Conservation (phyloP, 2,329 filamentous ascomycete species). For the Sclerotinia minor region DNA sequence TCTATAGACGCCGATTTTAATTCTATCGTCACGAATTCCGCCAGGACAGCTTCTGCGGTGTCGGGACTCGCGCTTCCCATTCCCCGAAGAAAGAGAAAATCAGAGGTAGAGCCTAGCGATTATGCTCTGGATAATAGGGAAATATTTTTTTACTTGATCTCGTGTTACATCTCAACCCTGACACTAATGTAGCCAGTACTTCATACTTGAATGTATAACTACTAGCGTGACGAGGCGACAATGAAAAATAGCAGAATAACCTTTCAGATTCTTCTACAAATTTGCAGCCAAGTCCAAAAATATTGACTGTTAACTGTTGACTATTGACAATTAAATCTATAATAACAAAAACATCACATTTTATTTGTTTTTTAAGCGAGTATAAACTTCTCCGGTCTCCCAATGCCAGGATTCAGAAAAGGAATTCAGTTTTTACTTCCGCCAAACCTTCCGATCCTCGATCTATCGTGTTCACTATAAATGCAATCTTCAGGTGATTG, state of each 20-base stretch:
- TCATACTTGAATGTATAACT: not conserved
- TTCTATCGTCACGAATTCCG: not conserved
- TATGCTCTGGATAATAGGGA: not conserved
- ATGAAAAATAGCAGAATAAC: not conserved
- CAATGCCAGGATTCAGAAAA: constrained; percentile 1
- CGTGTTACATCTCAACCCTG: not conserved
- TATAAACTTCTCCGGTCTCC: not conserved
- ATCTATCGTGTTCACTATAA: not conserved
- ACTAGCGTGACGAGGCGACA: not conserved
- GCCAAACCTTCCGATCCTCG: constrained; percentile 5
- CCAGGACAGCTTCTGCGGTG: not conserved
- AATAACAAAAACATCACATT: not conserved
- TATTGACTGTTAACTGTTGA: not conserved
- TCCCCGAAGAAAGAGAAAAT: not conserved
- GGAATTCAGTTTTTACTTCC: constrained; percentile 2
- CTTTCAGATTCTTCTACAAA: not conserved
- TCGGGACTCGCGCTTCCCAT: not conserved
- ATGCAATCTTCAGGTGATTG: not conserved
- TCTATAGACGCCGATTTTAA: not conserved
- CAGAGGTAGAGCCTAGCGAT: not conserved
- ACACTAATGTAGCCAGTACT: not conserved
- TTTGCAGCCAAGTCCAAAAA: not conserved
- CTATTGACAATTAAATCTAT: not conserved
- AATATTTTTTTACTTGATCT: not conserved
- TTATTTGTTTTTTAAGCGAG: not conserved